Evolutionary conservation across 2,329 filamentous ascomycete species (phyloP), one percentile per base, ranked within the genome.

Genomic region (Xylariaceae sp.): DNA sequence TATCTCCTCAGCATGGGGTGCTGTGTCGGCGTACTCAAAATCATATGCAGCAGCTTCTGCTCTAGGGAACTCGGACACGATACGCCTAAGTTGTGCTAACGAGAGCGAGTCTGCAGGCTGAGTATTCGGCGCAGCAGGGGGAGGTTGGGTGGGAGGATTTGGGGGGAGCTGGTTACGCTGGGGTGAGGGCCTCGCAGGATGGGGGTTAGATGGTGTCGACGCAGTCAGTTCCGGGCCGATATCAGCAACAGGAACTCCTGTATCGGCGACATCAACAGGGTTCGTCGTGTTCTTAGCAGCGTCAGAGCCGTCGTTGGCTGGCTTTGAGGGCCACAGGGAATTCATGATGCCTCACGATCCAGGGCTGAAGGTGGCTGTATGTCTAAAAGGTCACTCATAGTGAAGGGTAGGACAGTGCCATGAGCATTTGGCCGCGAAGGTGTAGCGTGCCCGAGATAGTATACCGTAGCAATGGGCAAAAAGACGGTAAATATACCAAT

Each of bases 1-100:
- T 44, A 99, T 82, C 78, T 99, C 95, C 62, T 95, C 91, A 16
- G 90, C 86, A 66, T 96, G 88, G 0, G 86, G 79, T 19, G 88
- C 87, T 53, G 84, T 83, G 73, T 94, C 90, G 23, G 83, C 78
- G 76, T 94, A 94, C 62, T 84, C 85, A 72, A 96, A 99, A 59
- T 95, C 92, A 78, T 99, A 99, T 9, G 87, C 86, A 39, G 83
- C 79, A 46, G 88, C 84, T 64, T 92, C 89, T 48, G 81, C 71
- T 62, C 84, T 85, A 14, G 89, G 89, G 65, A 91, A 86, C 57
- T 93, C 90, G 61, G 86, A 84, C 16, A 93, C 88, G 51, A 93
- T 83, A 63, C 85, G 86, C 62, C 86, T 84, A 46, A 94, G 79
- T 74, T 94, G 90, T 59, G 87, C 82, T 39, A 94, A 78, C 29